A percentile compares a stretch with the other conserved stretches of the same genome.
Conservation (phyloP, 2,329 filamentous ascomycete genomes). For the Fusarium xyrophilum region DNA sequence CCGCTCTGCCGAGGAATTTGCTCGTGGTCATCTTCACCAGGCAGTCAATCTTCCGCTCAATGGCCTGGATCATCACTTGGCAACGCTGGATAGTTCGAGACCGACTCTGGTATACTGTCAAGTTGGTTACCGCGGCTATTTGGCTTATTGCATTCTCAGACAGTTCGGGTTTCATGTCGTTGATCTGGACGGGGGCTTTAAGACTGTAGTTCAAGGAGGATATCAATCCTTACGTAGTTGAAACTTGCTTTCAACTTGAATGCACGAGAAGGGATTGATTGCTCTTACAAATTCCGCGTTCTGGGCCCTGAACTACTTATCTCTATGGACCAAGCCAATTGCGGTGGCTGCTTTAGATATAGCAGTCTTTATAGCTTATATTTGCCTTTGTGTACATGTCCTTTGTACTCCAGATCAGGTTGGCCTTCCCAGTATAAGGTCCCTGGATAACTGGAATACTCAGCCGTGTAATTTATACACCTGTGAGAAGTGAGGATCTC, state of each 20-base stretch:
- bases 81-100: background rate
- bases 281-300: background rate
- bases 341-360: background rate
- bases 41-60: background rate
- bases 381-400: background rate
- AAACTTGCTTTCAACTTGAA: background rate
- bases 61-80: background rate
- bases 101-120: background rate
- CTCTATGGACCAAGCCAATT: background rate
- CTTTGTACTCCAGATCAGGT: background rate
- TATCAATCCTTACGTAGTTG: background rate
- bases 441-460: background rate
- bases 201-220: background rate
- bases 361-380: too few relatives aligned
- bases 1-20: background rate
- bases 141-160: background rate
- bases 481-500: rapidly evolving
- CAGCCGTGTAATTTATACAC: background rate
- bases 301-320: background rate
- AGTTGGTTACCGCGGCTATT: background rate
- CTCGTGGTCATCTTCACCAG: background rate
- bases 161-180: background rate
- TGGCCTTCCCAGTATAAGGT: background rate
- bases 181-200: background rate
- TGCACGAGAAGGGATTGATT: rapidly evolving